These are phyloP conservation scores for Penicillium paneum DNA, from an alignment of 2,329 filamentous ascomycete genomes.

Conservation along the genomic window DNA sequence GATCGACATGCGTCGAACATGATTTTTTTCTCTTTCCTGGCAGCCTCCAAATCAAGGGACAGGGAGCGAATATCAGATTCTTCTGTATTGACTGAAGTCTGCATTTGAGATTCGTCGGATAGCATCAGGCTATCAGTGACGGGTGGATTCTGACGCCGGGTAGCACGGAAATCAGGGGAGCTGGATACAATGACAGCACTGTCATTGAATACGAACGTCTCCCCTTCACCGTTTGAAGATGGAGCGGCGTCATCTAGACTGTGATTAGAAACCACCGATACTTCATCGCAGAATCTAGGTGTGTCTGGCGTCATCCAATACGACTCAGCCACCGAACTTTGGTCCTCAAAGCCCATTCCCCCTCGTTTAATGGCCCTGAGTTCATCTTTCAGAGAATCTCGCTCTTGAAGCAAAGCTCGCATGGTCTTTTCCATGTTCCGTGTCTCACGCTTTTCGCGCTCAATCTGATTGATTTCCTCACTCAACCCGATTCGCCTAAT, in stretches of 20 bases:
- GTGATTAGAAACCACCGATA: conserved; percentile 14
- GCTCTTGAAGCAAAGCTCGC: conserved; percentile 26
- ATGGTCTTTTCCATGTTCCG: conserved; percentile 26
- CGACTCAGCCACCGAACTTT: conserved; percentile 14
- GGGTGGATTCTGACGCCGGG: conserved; percentile 7
- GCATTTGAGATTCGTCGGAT: conserved; percentile 5
- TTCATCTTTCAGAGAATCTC: conserved; percentile 29
- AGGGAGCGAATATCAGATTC: conserved; percentile 31
- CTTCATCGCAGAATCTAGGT: conserved; percentile 18
- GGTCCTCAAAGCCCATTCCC: conserved; percentile 4
- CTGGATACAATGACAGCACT: conserved; percentile 31
- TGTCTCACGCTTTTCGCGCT: conserved; percentile 39
- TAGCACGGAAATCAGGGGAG: conserved; percentile 30
- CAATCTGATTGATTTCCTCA: conserved; percentile 46
- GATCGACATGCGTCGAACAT: conserved; percentile 42
- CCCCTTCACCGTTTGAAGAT: conserved; percentile 12
- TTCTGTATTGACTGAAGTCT: conserved; percentile 8
- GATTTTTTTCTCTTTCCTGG: conserved; percentile 38
- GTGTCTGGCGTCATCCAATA: conserved; percentile 21
- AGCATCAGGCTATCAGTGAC: conserved; percentile 20
- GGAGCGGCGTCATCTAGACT: conserved; percentile 1
- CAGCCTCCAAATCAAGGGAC: conserved; percentile 38
- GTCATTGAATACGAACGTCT: conserved; percentile 32
- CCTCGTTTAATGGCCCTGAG: conserved; percentile 21
- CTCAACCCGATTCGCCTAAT: conserved; percentile 46